Evolutionary conservation across 176 grass and related monocot species (phyloP), one percentile per base, ranked within the genome.

Genomic region (Themeda triandra): DNA sequence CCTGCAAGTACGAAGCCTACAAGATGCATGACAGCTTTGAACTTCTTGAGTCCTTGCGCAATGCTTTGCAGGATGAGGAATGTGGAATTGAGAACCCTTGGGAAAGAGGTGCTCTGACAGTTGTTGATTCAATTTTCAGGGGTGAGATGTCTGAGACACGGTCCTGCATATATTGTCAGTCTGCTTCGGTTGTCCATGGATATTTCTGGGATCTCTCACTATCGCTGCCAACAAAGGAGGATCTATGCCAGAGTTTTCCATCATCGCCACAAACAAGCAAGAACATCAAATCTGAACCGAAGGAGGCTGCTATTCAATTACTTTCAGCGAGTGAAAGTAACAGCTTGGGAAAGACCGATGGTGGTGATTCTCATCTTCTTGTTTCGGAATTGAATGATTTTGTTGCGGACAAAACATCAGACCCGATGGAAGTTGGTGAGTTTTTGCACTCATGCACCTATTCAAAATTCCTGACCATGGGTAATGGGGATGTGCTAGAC

Each of bases 21-120:
- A 41, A 58, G 58, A 87, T 93, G 76, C 87, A 90, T 6, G 89
- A 98, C 64, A 95, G 95, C 83, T 86, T 90, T 64, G 92, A 98
- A 56, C 84, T 98, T 10, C 91, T 98, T 31, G 35, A 42, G 2
- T 91, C 27, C 79, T 71, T 98, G 32, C 40, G 51, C 51, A 49
- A 71, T 70, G 69, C 46, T 37, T 88, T 98, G 73, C 30, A 42
- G 66, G 46, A 72, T 3, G 96, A 93, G 73, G 77, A 87, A 29
- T 21, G 4, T 29, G 80, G 83, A 84, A 82, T 23, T 44, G 33
- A 60, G 46, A 31, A 19, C 31, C 25, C 14, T 71, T n/a, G 18
- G 42, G 33, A 81, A 70, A 58, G 60, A 23, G 67, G 24, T 80
- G 19, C 23, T 78, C 46, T 63, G 63, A 82, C 88, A 56, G 25